phyloP scores from a whole-genome alignment of 2,329 filamentous ascomycete genomes.

The Phaeosphaeriaceae sp. region DNA sequence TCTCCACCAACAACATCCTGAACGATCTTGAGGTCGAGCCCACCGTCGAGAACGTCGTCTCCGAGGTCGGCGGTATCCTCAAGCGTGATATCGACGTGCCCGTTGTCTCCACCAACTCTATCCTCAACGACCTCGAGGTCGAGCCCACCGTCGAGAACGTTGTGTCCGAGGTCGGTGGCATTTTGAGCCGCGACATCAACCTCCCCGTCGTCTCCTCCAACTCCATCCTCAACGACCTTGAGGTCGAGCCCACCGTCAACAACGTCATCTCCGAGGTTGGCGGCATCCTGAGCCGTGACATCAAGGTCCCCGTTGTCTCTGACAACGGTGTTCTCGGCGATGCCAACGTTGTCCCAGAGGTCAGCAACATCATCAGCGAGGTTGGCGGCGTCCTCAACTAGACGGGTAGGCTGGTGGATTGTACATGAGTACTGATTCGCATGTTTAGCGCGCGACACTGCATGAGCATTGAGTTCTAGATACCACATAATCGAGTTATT shows the following conservation, averaged over 20 bases:
- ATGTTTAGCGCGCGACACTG: neutral
- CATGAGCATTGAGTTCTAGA: neutral
- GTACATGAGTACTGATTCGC: no score
- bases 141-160: neutral
- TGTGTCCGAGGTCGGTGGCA: neutral
- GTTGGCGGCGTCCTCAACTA: neutral
- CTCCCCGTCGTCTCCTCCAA: neutral
- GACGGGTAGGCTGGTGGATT: neutral
- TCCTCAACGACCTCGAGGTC: neutral
- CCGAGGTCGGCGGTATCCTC: neutral
- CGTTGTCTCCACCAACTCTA: neutral
- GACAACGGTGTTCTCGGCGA: neutral
- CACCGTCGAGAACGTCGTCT: neutral
- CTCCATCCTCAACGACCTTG: neutral
- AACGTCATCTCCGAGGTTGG: neutral
- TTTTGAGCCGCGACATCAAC: neutral
- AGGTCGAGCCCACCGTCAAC: neutral
- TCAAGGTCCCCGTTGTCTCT: neutral
- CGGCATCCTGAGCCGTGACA: neutral
- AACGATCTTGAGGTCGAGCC: neutral
- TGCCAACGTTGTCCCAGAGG: neutral
- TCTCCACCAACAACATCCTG: neutral
- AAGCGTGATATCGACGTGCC: neutral
- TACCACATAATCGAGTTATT: neutral
- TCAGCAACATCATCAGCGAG: neutral